Evolutionary conservation across 805 yeast genomes (phyloP), one percentile per base, ranked within the genome.

Genomic region (Cyberlindnera suaveolens): DNA sequence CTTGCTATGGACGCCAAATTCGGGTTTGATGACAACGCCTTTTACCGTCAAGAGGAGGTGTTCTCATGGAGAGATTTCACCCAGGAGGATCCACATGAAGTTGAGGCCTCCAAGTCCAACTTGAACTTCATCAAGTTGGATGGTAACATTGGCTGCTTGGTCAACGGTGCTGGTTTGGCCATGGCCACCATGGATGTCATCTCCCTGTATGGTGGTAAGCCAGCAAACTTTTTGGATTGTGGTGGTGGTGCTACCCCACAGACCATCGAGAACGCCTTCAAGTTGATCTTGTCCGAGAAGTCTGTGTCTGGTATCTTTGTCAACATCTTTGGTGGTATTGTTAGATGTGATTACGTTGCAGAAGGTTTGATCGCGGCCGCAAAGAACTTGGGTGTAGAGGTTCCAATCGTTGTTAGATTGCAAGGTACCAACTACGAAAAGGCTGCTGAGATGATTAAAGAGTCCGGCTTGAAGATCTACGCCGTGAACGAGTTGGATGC

Each of bases 181-280:
- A 93, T 93, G 99, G 99, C 99, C 58, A 93, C 99, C 54, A 90
- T 93, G 97, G 99, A 93, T 71, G 95, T 95, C 66, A 88, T 93
- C 75, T 89, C 93, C 74, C 80, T 93, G 60, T 86, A 89, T 74
- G 97, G 98, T 62, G 99, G 99, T 68, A 85, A 80, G 57, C 99
- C 99, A 60, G 99, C 99, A 54, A 93, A 93, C 78, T 93, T 93
- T 80, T 80, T 93, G 66, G 99, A 93, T 75, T 93, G 96, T 70
- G 99, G 99, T 76, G 99, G 99, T 75, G 96, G 96, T 68, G 99
- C 99, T 58, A 93, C 98, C 51, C 97, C 98, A 55, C 85, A 87
- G 71, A 91, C 99, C 61, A 93, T 93, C 64, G 95, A 90, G 74
- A 85, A 85, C 71, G 99, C 98, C 44, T 91, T 93, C 75, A 84